Evolutionary conservation across 306 rosid genomes (phyloP).

Genomic region (Gleditsia sinensis): DNA sequence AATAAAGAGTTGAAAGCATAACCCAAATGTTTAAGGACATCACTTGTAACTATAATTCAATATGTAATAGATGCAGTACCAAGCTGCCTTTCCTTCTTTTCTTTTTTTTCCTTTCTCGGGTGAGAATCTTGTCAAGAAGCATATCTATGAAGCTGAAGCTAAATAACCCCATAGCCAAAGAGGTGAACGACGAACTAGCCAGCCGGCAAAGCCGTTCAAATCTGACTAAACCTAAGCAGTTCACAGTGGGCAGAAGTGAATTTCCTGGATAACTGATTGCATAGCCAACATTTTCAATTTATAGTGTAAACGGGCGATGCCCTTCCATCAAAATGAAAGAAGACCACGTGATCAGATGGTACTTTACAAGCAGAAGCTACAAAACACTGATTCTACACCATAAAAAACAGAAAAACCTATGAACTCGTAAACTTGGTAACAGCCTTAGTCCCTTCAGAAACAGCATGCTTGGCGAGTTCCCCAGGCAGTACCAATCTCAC

Average conservation of each 20-base stretch:
- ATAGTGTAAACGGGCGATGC: not conserved
- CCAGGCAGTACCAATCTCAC: conserved; percentile 67
- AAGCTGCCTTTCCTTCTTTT: too few species aligned
- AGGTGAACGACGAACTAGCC: too few species aligned
- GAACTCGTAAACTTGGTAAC: conserved; percentile 66
- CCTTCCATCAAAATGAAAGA: not conserved
- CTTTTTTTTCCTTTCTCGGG: too few species aligned
- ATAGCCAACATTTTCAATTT: not conserved
- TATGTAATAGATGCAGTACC: not conserved
- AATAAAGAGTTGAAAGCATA: not conserved
- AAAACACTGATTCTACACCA: not conserved
- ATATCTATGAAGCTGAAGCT: too few species aligned
- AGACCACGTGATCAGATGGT: not conserved
- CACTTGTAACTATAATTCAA: not conserved
- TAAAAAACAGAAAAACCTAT: not conserved
- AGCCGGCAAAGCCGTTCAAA: too few species aligned
- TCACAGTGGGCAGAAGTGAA: too few species aligned
- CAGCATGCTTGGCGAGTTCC: conserved; percentile 67
- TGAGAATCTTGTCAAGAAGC: too few species aligned
- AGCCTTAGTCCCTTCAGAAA: conserved; percentile 69
- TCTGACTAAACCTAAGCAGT: too few species aligned
- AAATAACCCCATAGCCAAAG: too few species aligned
- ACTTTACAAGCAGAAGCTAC: not conserved
- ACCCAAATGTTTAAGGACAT: not conserved
- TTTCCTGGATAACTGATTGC: too few species aligned